Percentiles rank a stretch among this genome's conserved stretches.
phyloP scores from a whole-genome alignment of 768 basidiomycete genomes.

The Podaxis carcinomalis region DNA sequence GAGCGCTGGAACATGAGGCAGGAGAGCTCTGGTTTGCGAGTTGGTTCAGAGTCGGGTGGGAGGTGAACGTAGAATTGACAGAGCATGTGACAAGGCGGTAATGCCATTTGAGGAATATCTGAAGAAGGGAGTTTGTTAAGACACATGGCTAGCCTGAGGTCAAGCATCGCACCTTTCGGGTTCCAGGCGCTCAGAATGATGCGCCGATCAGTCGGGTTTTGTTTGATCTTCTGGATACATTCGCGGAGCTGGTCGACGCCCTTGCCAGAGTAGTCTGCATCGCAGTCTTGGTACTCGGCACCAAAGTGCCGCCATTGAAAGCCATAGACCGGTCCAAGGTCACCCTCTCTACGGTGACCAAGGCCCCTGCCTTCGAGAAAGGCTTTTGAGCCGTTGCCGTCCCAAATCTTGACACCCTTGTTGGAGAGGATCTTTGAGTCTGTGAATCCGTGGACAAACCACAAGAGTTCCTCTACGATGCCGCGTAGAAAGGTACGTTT shows the following conservation, averaged over 20 bases:
- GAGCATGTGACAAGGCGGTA: slow-evolving; percentile 98
- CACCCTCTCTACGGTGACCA: slow-evolving; percentile 81
- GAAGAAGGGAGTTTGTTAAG: neutral
- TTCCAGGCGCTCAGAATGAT: slow-evolving; percentile 99
- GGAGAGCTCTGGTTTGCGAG: slow-evolving; percentile 67
- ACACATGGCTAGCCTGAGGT: neutral
- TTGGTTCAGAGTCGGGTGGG: slow-evolving; percentile 47
- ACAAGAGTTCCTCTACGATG: slow-evolving; percentile 90
- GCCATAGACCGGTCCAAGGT: slow-evolving; percentile 95
- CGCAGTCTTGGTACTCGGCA: slow-evolving; percentile 72
- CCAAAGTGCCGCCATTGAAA: slow-evolving; percentile 98
- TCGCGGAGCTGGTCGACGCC: slow-evolving; percentile 92
- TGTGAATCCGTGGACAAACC: slow-evolving; percentile 87
- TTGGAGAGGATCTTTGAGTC: slow-evolving; percentile 71
- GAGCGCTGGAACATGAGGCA: slow-evolving; percentile 98
- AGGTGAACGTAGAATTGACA: slow-evolving; percentile 99
- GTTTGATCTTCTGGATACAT: slow-evolving; percentile 87
- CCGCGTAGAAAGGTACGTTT: slow-evolving; percentile 92
- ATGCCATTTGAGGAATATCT: slow-evolving; percentile 94
- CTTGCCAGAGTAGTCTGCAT: slow-evolving; percentile 71
- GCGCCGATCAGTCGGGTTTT: slow-evolving; percentile 88
- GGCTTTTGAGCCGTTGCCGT: slow-evolving; percentile 87
- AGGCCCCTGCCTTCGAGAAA: slow-evolving; percentile 85
- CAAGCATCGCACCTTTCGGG: slow-evolving; percentile 71
- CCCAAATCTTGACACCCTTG: slow-evolving; percentile 95